Percentiles rank a stretch among this genome's conserved stretches.
Conservation (phyloP, 305 asterid genomes). For the Fraxinus sp. region DNA sequence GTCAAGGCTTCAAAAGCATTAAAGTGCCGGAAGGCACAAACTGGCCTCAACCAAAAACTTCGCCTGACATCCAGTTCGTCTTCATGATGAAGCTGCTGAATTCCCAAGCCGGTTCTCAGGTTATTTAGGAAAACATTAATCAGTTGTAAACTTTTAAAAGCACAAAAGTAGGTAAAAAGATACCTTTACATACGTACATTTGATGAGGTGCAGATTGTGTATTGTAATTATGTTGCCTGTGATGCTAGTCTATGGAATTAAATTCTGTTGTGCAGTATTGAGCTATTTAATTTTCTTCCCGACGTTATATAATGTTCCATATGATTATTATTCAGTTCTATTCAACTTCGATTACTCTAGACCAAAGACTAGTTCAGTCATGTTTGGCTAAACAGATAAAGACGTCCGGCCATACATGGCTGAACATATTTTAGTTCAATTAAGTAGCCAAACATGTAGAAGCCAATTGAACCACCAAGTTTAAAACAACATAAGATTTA, state of each 20-base stretch:
- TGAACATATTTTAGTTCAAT: background rate
- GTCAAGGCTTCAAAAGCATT: constrained; percentile 59
- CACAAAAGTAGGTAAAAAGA: background rate
- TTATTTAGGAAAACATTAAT: background rate
- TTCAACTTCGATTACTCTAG: background rate
- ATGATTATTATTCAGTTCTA: background rate
- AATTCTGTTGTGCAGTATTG: background rate
- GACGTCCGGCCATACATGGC: background rate
- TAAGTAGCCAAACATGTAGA: background rate
- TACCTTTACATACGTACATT: constrained; percentile 5
- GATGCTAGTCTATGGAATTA: background rate
- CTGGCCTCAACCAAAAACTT: constrained; percentile 83
- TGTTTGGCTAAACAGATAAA: background rate
- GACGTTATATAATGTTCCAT: background rate
- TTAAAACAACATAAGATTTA: background rate
- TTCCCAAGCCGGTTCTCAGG: constrained; percentile 4
- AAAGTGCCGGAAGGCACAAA: constrained; percentile 71
- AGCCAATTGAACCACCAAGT: background rate
- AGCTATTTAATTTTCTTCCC: background rate
- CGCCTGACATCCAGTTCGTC: constrained; percentile 56
- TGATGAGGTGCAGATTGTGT: background rate
- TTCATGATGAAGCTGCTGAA: constrained; percentile 87
- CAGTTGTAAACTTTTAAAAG: background rate
- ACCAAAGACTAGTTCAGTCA: background rate
- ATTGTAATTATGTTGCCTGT: background rate